Evolutionary conservation across 2,329 filamentous ascomycete species (phyloP).

Genomic region (Monosporascus ibericus): DNA sequence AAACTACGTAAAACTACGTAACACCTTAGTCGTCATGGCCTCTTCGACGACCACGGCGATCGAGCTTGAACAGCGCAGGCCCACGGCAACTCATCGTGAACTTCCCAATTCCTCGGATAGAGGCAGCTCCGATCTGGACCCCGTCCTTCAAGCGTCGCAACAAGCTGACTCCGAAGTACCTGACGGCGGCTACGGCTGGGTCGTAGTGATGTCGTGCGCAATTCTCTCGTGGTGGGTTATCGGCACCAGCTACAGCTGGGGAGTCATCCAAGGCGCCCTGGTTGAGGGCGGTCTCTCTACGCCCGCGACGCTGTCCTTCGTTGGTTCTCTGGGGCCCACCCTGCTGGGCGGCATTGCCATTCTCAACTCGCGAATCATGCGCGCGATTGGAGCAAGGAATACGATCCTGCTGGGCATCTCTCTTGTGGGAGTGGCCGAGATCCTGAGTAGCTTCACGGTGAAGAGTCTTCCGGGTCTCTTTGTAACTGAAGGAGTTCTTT

Average conservation of each 20-base stretch:
- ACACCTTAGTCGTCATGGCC: neutral
- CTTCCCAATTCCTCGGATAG: neutral
- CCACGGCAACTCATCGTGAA: neutral
- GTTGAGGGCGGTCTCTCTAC: constrained; percentile 41
- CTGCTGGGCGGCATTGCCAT: constrained; percentile 47
- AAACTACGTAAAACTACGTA: no score
- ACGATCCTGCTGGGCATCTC: constrained; percentile 43
- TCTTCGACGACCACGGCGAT: neutral
- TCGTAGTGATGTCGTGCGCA: constrained; percentile 44
- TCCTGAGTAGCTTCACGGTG: constrained; percentile 40
- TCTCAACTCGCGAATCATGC: constrained; percentile 44
- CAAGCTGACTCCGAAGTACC: constrained; percentile 21
- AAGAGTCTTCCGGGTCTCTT: constrained; percentile 41
- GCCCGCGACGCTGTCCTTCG: constrained; percentile 50
- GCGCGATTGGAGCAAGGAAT: constrained; percentile 39
- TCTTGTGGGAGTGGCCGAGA: constrained; percentile 42
- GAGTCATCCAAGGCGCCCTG: constrained; percentile 52
- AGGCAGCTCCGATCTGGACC: neutral
- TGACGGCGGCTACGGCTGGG: constrained; percentile 52
- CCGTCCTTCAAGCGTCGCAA: neutral
- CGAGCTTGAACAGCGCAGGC: neutral
- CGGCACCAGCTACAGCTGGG: constrained; percentile 53
- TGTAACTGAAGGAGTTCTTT: constrained; percentile 38
- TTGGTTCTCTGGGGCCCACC: constrained; percentile 55
- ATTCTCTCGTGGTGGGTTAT: constrained; percentile 50